Base-by-base conservation (phyloP, 2,329 filamentous ascomycete genomes). In the Pseudopyrenochaeta lycopersici region DNA sequence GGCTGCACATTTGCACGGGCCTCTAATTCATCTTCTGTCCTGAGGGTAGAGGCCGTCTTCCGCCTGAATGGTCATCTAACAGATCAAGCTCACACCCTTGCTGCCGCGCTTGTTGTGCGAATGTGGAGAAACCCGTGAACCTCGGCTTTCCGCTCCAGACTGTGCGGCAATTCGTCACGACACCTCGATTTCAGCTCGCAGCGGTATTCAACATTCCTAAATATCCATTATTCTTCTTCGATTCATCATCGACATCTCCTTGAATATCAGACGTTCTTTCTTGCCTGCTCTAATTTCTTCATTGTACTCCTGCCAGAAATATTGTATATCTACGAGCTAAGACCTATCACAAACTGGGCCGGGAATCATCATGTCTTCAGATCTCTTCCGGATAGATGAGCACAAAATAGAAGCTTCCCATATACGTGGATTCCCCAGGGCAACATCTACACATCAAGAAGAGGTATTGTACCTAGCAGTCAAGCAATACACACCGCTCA, bases 401-500 rank as follows among this genome's bases (percentile, higher is more conserved):
- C 92, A 97, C 78, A 80, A 83, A 38, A 76, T 96, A 48, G 68
- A 73, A 32, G 62, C 84, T 87, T 49, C 86, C 60, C 90, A 97
- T 76, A 89, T 97, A 58, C 85, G 93, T 58, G 90, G 96, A 71
- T 96, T 92, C 71, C 82, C 90, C 6, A 85, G 85, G 48, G 90
- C 90, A 11, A 92, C 90, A 2, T 83, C 87, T 2, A 81, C 84
- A 50, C 85, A 84, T 11, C 90, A 96, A 65, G 89, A 96, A 60
- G 90, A 94, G 56, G 81, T 85, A 5, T 81, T 97, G 2, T 77
- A 87, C 48, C 77, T 97, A 4, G 86, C 88, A 7, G 84, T 97
- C 47, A 97, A 97, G 80, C 91, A 97, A 72, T 98, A 98, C 72
- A 90, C 85, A 0, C 93, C 93, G 1, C 80, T 86, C 49, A 84